phyloP scores from a whole-genome alignment of 2,329 filamentous ascomycete genomes.

The Talaromyces sp. region DNA sequence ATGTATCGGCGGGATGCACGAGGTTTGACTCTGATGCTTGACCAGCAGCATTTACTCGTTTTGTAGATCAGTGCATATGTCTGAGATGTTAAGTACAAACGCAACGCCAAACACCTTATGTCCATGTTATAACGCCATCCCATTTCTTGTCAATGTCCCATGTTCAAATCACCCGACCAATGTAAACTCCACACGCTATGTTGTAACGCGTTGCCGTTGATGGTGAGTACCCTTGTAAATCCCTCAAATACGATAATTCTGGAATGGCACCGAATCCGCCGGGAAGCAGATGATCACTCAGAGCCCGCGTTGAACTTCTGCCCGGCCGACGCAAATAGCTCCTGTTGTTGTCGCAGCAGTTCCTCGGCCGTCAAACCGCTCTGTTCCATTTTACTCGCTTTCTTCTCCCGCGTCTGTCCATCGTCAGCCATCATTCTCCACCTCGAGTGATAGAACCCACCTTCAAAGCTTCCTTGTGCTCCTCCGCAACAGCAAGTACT shows the following conservation, averaged over 20 bases:
- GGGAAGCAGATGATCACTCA: neutral
- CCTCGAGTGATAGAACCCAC: constrained; percentile 45
- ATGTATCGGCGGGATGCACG: neutral
- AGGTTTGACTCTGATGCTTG: neutral
- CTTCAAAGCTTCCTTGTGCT: constrained; percentile 91
- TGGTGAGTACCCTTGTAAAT: neutral
- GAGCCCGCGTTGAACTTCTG: constrained; percentile 60
- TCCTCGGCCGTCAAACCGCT: constrained; percentile 91
- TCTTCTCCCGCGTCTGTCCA: constrained; percentile 82
- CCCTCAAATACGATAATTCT: neutral
- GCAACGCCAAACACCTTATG: constrained; percentile 2
- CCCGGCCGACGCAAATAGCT: constrained; percentile 80
- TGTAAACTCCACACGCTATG: constrained; percentile 15
- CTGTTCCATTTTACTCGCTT: constrained; percentile 93
- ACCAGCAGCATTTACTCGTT: neutral
- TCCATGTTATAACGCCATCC: constrained; percentile 5
- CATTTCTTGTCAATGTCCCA: neutral
- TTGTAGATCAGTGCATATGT: neutral
- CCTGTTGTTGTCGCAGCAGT: constrained; percentile 80
- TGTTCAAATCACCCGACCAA: neutral
- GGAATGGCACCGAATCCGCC: neutral
- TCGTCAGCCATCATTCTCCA: neutral
- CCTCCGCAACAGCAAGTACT: constrained; percentile 78
- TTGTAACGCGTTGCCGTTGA: constrained; percentile 12
- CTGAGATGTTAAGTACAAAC: neutral